Percentiles rank a stretch among this genome's conserved stretches.
phyloP scores from a whole-genome alignment of 164 flowering plant genomes.

The Nymphaea colorata region DNA sequence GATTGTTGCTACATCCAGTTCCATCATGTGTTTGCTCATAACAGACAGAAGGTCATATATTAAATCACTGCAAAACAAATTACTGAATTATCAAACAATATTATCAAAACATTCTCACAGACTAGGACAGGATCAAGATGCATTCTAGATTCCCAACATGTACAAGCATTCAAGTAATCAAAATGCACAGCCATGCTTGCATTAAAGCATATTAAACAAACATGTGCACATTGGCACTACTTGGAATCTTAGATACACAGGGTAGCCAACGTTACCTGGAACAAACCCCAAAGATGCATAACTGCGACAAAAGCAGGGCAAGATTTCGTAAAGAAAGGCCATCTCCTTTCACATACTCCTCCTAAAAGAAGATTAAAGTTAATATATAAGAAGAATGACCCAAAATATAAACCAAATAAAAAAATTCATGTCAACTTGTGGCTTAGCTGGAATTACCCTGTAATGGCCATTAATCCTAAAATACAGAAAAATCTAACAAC shows the following conservation, averaged over 20 bases:
- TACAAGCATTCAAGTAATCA: too few species aligned
- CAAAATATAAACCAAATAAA: too few species aligned
- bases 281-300: conserved; percentile 82
- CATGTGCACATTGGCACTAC: not conserved
- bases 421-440: too few species aligned
- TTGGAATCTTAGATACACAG: not conserved
- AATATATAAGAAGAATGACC: not conserved
- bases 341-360: conserved; percentile 60
- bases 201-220: not conserved
- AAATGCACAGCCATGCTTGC: not conserved
- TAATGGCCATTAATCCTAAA: too few species aligned
- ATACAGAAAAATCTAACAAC: too few species aligned
- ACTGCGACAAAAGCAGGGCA: conserved; percentile 66
- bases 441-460: too few species aligned
- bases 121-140: too few species aligned
- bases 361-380: conserved; percentile 30
- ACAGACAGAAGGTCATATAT: conserved; percentile 66
- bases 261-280: conserved; percentile 40
- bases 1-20: conserved; percentile 83
- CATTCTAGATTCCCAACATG: too few species aligned
- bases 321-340: conserved; percentile 71
- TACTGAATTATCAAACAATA: not conserved
- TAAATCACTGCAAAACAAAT: conserved; percentile 56
- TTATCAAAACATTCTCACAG: not conserved
- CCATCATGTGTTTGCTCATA: conserved; percentile 67